These are phyloP conservation scores for Bauhinia variegata DNA, from an alignment of 306 rosid genomes.

Conservation along the genomic window DNA sequence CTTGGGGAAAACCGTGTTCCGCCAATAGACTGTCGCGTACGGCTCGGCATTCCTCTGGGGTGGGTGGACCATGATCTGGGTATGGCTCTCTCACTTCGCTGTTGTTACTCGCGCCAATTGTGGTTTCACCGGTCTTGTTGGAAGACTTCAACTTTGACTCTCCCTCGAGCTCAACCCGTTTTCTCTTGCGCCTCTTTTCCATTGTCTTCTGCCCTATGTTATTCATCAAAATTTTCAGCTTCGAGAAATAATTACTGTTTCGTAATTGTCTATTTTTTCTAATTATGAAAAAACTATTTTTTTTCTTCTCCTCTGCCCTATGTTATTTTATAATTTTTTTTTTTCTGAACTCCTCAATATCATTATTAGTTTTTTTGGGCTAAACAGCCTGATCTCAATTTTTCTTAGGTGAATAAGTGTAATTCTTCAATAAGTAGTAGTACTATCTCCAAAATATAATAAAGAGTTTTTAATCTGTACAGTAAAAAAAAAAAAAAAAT, in stretches of 20 bases:
- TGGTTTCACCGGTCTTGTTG: conserved; percentile 16
- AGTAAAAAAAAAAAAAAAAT: no score
- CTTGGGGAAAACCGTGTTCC: conserved; percentile 70
- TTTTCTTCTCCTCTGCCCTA: no score
- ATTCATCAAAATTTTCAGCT: not conserved
- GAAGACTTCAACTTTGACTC: not conserved
- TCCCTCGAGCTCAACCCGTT: conserved; percentile 30
- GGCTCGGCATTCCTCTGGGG: conserved; percentile 56
- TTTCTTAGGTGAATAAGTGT: no score
- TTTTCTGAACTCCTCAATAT: no score
- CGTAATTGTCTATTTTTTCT: not conserved
- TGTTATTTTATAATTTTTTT: no score
- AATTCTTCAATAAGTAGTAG: no score
- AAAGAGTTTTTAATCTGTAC: no score
- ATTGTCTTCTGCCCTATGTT: conserved; percentile 21
- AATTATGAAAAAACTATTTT: no score
- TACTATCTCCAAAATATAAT: no score
- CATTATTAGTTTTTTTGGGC: no score
- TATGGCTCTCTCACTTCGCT: conserved; percentile 47
- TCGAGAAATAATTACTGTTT: not conserved
- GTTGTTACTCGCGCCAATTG: conserved; percentile 3
- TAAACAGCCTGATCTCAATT: no score
- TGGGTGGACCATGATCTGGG: conserved; percentile 63
- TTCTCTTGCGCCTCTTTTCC: conserved; percentile 49
- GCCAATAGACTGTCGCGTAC: conserved; percentile 73